These are phyloP conservation scores for Chytriomyces sp. DNA, from an alignment of 192 early-diverging fungal species.

Conservation along the genomic window DNA sequence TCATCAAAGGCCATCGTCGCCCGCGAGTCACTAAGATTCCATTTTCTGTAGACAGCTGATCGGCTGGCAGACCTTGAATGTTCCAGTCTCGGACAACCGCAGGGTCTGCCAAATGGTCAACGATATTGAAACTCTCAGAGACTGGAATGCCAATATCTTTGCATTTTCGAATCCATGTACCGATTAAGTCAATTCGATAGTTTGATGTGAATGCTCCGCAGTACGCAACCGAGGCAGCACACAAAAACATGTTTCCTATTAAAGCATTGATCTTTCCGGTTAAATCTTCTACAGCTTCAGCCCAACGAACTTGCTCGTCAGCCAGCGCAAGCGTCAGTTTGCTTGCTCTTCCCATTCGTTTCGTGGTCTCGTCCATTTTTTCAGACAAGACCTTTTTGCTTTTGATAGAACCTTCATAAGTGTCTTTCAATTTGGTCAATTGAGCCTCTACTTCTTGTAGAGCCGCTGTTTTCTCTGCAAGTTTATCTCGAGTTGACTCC, in stretches of 20 bases:
- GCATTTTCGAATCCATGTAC: constrained; percentile 51
- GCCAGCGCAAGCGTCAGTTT: constrained; percentile 60
- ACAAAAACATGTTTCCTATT: constrained; percentile 62
- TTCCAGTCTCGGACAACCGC: constrained; percentile 63
- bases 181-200: constrained; percentile 50
- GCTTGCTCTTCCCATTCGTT: constrained; percentile 54
- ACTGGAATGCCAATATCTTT: constrained; percentile 59
- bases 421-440: constrained; percentile 57
- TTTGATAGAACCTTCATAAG: constrained; percentile 56
- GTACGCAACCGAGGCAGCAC: constrained; percentile 59
- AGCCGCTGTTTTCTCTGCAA: constrained; percentile 61
- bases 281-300: constrained; percentile 55
- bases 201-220: constrained; percentile 62
- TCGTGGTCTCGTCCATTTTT: constrained; percentile 66
- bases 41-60: constrained; percentile 62
- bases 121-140: constrained; percentile 55
- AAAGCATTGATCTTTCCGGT: constrained; percentile 53
- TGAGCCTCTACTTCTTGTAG: constrained; percentile 60
- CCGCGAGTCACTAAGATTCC: constrained; percentile 61
- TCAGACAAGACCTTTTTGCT: constrained; percentile 57
- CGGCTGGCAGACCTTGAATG: constrained; percentile 62
- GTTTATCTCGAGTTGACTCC: constrained; percentile 52
- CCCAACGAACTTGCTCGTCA: constrained; percentile 66
- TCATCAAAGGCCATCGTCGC: constrained; percentile 63
- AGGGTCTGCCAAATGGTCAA: constrained; percentile 57